A percentile compares a stretch with the other conserved stretches of the same genome.
phyloP scores from a whole-genome alignment of 139 green algal species.

The Eudorina sp. region DNA sequence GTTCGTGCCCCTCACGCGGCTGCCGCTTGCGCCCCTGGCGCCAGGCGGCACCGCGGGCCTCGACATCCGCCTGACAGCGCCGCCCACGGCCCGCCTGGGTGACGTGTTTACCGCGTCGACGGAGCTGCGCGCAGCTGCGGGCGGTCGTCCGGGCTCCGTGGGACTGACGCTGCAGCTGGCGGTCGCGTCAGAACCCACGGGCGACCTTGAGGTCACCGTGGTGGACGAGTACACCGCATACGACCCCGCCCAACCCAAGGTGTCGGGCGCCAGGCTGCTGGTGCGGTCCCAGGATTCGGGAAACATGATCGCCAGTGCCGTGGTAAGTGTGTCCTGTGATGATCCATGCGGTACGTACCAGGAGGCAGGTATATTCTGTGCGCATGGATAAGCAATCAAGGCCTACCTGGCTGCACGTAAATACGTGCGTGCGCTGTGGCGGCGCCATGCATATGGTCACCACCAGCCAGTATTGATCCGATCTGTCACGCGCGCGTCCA shows the following conservation, averaged over 20 bases:
- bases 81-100: neutral
- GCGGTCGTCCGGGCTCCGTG: neutral
- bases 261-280: neutral
- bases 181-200: neutral
- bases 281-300: neutral
- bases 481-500: too few species aligned
- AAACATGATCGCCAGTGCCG: neutral
- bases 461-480: too few species aligned
- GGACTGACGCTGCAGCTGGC: neutral
- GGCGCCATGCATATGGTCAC: too few species aligned
- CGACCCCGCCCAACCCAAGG: neutral
- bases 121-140: neutral
- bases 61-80: neutral
- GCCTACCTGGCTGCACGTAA: too few species aligned
- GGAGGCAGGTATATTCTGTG: too few species aligned
- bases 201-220: neutral
- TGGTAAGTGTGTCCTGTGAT: neutral
- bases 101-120: neutral
- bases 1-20: neutral
- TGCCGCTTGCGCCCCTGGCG: neutral
- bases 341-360: too few species aligned
- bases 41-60: neutral
- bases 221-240: conserved; percentile 41
- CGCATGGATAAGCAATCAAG: too few species aligned
- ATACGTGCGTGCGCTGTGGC: too few species aligned